These are phyloP conservation scores for Lyophyllum semitale DNA, from an alignment of 768 basidiomycete genomes.

Conservation along the genomic window DNA sequence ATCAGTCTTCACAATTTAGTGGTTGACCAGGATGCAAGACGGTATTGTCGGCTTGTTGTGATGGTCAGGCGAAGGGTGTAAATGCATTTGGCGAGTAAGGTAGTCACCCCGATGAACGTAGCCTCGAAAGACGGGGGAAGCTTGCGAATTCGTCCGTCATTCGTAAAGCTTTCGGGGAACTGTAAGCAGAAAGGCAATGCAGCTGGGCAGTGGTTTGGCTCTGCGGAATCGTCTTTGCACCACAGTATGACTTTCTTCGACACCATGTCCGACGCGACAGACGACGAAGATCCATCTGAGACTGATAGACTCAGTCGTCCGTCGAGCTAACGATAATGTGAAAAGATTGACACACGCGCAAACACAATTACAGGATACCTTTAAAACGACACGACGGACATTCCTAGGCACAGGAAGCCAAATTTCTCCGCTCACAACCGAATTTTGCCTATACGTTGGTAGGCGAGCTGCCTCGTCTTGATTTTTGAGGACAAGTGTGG, in stretches of 20 bases:
- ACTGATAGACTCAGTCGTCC: constrained; percentile 36
- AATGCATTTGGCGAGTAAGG: constrained; percentile 33
- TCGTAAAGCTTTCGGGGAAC: constrained; percentile 34
- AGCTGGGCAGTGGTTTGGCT: constrained; percentile 33
- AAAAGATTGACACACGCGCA: neutral
- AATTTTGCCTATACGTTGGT: constrained; percentile 38
- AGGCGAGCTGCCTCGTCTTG: constrained; percentile 30
- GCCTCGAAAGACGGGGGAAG: constrained; percentile 43
- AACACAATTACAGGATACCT: constrained; percentile 26
- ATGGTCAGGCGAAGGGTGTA: constrained; percentile 36
- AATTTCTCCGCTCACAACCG: constrained; percentile 36
- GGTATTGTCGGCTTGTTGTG: constrained; percentile 29
- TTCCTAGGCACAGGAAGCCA: constrained; percentile 28
- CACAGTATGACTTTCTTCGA: constrained; percentile 32
- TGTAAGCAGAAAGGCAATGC: constrained; percentile 37
- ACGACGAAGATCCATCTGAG: constrained; percentile 32
- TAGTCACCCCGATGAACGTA: constrained; percentile 31
- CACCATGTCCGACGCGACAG: constrained; percentile 26
- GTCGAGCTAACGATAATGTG: constrained; percentile 27
- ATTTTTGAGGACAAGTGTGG: constrained; percentile 37
- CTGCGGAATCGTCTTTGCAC: constrained; percentile 17
- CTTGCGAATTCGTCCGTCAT: constrained; percentile 28
- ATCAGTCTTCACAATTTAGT: constrained; percentile 34
- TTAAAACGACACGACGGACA: constrained; percentile 35
- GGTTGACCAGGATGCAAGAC: constrained; percentile 34